These are phyloP conservation scores for Tylopilus cervinicoccineus DNA, from an alignment of 768 basidiomycete genomes.

Conservation along the genomic window DNA sequence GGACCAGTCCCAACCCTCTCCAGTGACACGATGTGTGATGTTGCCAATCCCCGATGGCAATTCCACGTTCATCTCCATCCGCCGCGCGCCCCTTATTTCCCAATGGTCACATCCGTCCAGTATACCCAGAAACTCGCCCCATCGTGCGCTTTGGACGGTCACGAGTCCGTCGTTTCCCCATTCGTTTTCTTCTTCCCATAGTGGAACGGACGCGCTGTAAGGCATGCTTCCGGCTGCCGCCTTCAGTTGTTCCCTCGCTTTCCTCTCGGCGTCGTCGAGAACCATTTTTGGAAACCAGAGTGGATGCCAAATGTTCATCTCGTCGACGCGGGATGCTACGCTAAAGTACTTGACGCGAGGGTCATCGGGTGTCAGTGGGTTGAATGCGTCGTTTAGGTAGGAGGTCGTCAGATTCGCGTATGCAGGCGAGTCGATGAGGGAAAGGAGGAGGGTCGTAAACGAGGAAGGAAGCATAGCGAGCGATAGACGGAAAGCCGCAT, in stretches of 20 bases:
- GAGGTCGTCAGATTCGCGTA: slow-evolving; percentile 89
- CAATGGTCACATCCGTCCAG: slow-evolving; percentile 94
- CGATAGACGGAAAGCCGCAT: slow-evolving; percentile 41
- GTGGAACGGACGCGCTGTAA: slow-evolving; percentile 24
- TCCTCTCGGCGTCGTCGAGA: slow-evolving; percentile 77
- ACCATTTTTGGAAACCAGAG: slow-evolving; percentile 97
- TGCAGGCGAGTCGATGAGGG: slow-evolving; percentile 91
- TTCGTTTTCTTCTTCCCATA: slow-evolving; percentile 49
- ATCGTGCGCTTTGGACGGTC: slow-evolving; percentile 85
- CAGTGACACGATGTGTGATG: slow-evolving; percentile 28
- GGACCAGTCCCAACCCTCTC: slow-evolving; percentile 60
- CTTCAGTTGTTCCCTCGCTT: slow-evolving; percentile 44
- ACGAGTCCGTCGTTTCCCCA: slow-evolving; percentile 94
- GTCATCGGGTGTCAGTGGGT: slow-evolving; percentile 74
- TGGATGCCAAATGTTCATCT: slow-evolving; percentile 82
- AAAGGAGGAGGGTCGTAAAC: slow-evolving; percentile 83
- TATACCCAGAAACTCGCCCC: slow-evolving; percentile 93
- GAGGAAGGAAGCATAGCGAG: slow-evolving; percentile 71
- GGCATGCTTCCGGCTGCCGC: slow-evolving; percentile 15
- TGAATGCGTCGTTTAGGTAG: slow-evolving; percentile 79
- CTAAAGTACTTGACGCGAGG: slow-evolving; percentile 88
- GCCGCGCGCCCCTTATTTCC: slow-evolving; percentile 89
- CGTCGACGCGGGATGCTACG: slow-evolving; percentile 72
- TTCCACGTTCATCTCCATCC: slow-evolving; percentile 64
- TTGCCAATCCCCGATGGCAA: slow-evolving; percentile 49